Base-by-base conservation (phyloP, 352 stramenopile species). In the Phytophthora litchii region DNA sequence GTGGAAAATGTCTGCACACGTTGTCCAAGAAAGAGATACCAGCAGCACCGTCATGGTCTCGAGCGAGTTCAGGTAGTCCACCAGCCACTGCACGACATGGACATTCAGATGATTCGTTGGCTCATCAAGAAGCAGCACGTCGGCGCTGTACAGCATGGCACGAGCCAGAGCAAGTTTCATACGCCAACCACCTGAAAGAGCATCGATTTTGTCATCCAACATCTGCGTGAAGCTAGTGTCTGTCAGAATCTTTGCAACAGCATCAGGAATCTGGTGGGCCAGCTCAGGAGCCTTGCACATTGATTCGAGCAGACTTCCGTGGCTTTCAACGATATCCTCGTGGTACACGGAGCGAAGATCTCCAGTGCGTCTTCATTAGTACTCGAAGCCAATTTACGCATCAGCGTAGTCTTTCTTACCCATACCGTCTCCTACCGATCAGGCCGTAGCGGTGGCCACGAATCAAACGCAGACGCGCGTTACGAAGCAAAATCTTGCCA, bases 121-220 rank as follows among this genome's bases (percentile, higher is more conserved):
- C 67, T 98, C 94, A 75, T 98, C 93, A 2, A 98, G 76, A 57
- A 98, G 67, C 60, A 98, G 70, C 61, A 99, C 97, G 74, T 99
- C 95, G 11, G 97, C 94, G 48, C 97, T 97, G 73, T 98, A 88
- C 36, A 92, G 67, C 94, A 98, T 98, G 19, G 91, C 92, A 73
- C 92, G 88, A 8, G 92, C 91, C 37, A 98, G 78, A 25, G 94
- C 94, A 29, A 99, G 88, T 80, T 99, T 99, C 96, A 99, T 99
- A 71, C 94, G 87, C 96, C 95, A 98, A 50, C 96, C 96, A 54
- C 96, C 96, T 44, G 83, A 97, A 20, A 99, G 78, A 43, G 82
- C 95, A 12, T 94, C 96, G 46, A 98, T 97, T 23, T 93, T 81
- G 52, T 96, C 90, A 49, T 96, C 87, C 8, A 96, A 82, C 81